Percentiles rank a stretch among this genome's conserved stretches.
Conservation (phyloP, 352 stramenopile species). For the Phytophthora melonis region DNA sequence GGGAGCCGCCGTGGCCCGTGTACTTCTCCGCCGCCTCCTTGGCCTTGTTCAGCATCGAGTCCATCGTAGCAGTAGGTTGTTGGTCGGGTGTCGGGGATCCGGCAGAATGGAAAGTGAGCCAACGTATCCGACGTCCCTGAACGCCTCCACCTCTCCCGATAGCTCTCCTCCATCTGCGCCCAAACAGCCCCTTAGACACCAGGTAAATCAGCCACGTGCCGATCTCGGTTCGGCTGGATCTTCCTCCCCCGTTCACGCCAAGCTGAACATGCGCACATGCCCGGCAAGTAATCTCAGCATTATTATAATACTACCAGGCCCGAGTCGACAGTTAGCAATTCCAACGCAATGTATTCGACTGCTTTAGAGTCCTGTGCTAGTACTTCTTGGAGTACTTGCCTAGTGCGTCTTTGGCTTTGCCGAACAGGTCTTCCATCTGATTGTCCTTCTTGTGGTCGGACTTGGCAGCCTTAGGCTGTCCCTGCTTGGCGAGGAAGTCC, state of each 20-base stretch:
- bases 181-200: conserved; percentile 8
- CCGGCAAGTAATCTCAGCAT: not conserved
- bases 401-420: conserved; percentile 25
- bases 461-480: conserved; percentile 27
- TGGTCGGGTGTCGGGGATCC: not conserved
- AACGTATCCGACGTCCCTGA: not conserved
- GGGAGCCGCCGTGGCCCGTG: conserved; percentile 8
- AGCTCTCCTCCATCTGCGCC: not conserved
- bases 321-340: not conserved
- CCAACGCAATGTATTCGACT: not conserved
- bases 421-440: conserved; percentile 32
- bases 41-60: conserved; percentile 40
- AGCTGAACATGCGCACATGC: not conserved
- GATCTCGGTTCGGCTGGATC: conserved; percentile 28
- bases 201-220: conserved; percentile 31
- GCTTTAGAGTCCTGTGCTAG: not conserved
- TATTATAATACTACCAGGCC: too few relatives aligned
- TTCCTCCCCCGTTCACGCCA: conserved; percentile 17
- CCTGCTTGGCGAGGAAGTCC: conserved; percentile 43
- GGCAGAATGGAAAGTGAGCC: conserved; percentile 34
- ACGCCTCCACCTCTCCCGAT: conserved; percentile 5
- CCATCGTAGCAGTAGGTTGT: conserved; percentile 22
- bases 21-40: conserved; percentile 31
- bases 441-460: conserved; percentile 32
- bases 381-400: conserved; percentile 35